Percentiles rank a stretch among this genome's conserved stretches.
Evolutionary conservation across 2,329 filamentous ascomycete genomes (phyloP).

Genomic region (Trichoderma sp.): DNA sequence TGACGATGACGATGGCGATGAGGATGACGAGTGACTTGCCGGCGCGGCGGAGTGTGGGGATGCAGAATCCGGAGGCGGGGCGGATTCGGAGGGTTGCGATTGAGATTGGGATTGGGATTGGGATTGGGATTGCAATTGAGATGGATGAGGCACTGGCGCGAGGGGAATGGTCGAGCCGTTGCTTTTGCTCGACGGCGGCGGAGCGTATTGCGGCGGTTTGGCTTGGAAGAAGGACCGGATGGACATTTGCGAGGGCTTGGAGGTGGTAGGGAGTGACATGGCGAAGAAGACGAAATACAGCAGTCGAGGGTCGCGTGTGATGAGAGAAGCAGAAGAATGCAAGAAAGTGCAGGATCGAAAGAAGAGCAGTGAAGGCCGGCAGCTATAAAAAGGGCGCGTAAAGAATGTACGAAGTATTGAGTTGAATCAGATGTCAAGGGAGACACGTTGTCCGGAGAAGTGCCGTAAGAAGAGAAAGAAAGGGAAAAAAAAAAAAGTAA

Average conservation of each 20-base stretch:
- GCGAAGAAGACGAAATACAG: neutral
- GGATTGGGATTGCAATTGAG: constrained; percentile 15
- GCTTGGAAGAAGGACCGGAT: constrained; percentile 62
- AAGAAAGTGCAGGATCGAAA: neutral
- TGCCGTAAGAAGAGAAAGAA: neutral
- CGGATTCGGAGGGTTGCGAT: constrained; percentile 12
- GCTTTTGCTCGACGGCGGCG: constrained; percentile 30
- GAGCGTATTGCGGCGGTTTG: constrained; percentile 40
- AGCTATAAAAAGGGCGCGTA: neutral
- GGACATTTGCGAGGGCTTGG: constrained; percentile 47
- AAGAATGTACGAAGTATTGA: too few species aligned
- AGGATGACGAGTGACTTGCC: constrained; percentile 27
- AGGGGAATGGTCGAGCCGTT: constrained; percentile 19
- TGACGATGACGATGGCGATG: constrained; percentile 27
- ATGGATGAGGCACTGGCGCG: neutral
- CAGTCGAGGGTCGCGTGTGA: neutral
- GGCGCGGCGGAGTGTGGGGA: constrained; percentile 14
- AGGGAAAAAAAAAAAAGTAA: neutral
- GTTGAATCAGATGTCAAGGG: neutral
- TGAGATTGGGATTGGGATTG: constrained; percentile 16
- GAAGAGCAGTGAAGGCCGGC: neutral
- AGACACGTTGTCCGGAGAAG: neutral
- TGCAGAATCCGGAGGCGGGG: neutral
- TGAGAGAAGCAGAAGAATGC: neutral
- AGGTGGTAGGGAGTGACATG: constrained; percentile 42